Base-by-base conservation (phyloP, 768 basidiomycete species). In the Mycena kentingensis region DNA sequence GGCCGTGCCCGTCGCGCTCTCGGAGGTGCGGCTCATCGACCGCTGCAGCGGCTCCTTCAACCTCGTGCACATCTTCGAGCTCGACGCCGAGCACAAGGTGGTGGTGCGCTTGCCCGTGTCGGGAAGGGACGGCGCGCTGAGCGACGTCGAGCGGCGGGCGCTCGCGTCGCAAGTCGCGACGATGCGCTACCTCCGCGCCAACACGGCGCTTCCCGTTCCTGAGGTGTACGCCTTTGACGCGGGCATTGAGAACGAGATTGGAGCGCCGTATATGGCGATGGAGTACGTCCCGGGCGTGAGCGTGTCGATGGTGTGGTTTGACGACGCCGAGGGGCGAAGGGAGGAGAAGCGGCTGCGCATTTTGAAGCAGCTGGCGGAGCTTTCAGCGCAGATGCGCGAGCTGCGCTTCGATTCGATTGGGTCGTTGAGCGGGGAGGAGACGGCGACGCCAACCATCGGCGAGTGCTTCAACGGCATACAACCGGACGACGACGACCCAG, bases 251-350 rank as follows among this genome's bases (percentile, higher is more conserved):
- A 47, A 47, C 28, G 46, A 35, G 31, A 36, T 55, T 16, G 46
- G 46, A 1, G 53, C 45, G n/a, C 19, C 37, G 36, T 55, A 47
- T 27, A 55, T 55, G 29, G 22, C 46, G 18, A 55, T 49, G 47
- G 53, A 38, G 34, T 28, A 11, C 21, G 21, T 38, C 19, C 37
- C 37, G 8, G 37, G 37, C 19, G 37, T 7, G 13, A 38, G 8
- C 19, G n/a, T 38, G 11, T 13, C n/a, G 6, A 38, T 8, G 6
- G 19, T 38, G 8, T 38, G 37, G 37, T 38, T 38, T 19, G 31
- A 32, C 31, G 21, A 38, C 37, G 7, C 11, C 6, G 37, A 38
- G 19, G 53, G 41, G 16, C 19, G 25, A 15, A 26, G 25, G 25
- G 44, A 46, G 29, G 24, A 51, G 24, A 15, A 32, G 29, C 39